phyloP scores from a whole-genome alignment of 2,329 filamentous ascomycete genomes.

The Monosporascus sp. region DNA sequence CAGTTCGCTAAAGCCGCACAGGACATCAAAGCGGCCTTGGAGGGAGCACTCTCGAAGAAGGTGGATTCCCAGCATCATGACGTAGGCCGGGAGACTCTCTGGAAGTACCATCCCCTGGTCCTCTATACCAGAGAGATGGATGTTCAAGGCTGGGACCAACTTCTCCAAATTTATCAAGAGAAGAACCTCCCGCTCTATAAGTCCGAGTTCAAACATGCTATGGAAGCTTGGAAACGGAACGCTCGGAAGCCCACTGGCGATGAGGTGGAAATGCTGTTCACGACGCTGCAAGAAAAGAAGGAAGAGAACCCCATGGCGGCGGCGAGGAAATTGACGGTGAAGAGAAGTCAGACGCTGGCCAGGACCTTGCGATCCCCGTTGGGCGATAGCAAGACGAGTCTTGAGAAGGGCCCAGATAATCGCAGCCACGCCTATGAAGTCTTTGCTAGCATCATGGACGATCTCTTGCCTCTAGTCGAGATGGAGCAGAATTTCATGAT shows the following conservation, averaged over 20 bases:
- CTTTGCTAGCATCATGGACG: slow-evolving; percentile 74
- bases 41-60: slow-evolving; percentile 57
- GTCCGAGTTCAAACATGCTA: slow-evolving; percentile 73
- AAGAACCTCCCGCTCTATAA: slow-evolving; percentile 73
- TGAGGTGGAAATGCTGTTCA: slow-evolving; percentile 82
- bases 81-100: slow-evolving; percentile 66
- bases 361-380: slow-evolving; percentile 65
- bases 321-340: slow-evolving; percentile 87
- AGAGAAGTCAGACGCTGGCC: slow-evolving; percentile 83
- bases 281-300: slow-evolving; percentile 77
- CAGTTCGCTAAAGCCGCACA: slow-evolving; percentile 74
- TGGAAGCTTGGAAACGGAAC: slow-evolving; percentile 73
- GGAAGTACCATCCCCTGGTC: slow-evolving; percentile 83
- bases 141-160: slow-evolving; percentile 70
- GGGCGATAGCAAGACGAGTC: slow-evolving; percentile 48
- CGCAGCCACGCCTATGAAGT: slow-evolving; percentile 73
- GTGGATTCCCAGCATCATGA: slow-evolving; percentile 69
- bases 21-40: slow-evolving; percentile 61
- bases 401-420: slow-evolving; percentile 58
- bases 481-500: slow-evolving; percentile 96
- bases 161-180: slow-evolving; percentile 76
- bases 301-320: slow-evolving; percentile 68
- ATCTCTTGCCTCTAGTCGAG: slow-evolving; percentile 75
- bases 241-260: slow-evolving; percentile 71
- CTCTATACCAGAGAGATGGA: slow-evolving; percentile 87